These are phyloP conservation scores for Aspergillus aculeatinus DNA, from an alignment of 2,329 filamentous ascomycete species.

Conservation along the genomic window DNA sequence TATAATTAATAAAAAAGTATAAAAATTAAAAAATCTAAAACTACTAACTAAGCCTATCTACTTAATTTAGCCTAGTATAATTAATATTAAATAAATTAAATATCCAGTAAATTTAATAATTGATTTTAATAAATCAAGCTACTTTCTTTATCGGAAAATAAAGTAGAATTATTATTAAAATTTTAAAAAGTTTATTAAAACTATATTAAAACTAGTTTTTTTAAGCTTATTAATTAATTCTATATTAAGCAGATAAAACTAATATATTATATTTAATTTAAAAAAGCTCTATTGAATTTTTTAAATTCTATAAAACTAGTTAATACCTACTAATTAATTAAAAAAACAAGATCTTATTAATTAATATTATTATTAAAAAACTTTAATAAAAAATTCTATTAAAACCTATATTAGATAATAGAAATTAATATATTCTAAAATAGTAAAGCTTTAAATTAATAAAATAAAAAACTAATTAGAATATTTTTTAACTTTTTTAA, in stretches of 20 bases:
- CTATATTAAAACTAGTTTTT: not conserved
- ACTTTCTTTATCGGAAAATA: not conserved
- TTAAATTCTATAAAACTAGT: not conserved
- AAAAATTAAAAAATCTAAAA: no score
- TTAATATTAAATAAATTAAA: no score
- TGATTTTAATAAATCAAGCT: not conserved
- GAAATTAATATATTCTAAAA: not conserved
- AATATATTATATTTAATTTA: not conserved
- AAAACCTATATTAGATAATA: not conserved
- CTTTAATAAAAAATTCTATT: not conserved
- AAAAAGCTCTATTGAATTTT: not conserved
- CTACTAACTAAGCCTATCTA: no score
- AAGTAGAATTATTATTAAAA: not conserved
- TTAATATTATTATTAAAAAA: not conserved
- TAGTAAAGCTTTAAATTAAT: not conserved
- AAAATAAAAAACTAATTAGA: not conserved
- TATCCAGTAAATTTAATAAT: no score
- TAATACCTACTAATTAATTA: not conserved
- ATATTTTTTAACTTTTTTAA: not conserved
- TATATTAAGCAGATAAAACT: not conserved
- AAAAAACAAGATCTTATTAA: not conserved
- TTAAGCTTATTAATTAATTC: not conserved
- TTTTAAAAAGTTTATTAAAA: not conserved
- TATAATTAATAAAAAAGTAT: no score
- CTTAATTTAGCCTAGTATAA: no score